These are phyloP conservation scores for Isabelozyma rhagii DNA, from an alignment of 805 yeast species.

Conservation along the genomic window DNA sequence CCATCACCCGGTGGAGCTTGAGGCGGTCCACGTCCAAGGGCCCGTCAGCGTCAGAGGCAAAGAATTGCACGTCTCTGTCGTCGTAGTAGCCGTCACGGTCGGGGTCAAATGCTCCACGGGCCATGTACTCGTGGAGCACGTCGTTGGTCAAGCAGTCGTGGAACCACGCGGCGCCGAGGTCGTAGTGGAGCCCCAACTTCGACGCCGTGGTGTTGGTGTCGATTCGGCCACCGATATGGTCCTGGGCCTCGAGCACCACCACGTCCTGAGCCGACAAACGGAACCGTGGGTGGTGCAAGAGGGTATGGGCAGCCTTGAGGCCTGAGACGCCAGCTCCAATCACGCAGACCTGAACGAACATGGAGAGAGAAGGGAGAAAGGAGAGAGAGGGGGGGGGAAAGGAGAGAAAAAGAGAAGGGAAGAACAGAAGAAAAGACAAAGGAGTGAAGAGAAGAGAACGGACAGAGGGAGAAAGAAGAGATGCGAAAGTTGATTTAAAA, in stretches of 20 bases:
- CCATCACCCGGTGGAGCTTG: constrained; percentile 34
- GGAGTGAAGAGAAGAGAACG: too few relatives aligned
- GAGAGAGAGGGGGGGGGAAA: neutral
- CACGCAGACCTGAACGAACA: constrained; percentile 43
- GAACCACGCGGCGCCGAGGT: constrained; percentile 91
- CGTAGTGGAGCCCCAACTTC: constrained; percentile 42
- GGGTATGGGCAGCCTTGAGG: constrained; percentile 56
- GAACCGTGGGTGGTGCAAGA: constrained; percentile 9
- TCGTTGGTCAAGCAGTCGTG: constrained; percentile 75
- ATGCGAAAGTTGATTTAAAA: too few relatives aligned
- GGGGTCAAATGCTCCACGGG: constrained; percentile 12
- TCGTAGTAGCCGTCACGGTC: constrained; percentile 42
- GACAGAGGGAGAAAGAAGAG: too few relatives aligned
- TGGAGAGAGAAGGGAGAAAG: neutral
- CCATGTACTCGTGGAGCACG: constrained; percentile 39
- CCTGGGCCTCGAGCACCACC: constrained; percentile 62
- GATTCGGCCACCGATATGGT: constrained; percentile 67
- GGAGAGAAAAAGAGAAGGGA: too few relatives aligned
- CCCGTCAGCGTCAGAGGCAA: constrained; percentile 27
- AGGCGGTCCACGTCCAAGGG: constrained; percentile 22
- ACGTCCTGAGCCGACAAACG: constrained; percentile 39
- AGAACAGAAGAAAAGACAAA: too few relatives aligned
- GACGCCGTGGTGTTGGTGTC: constrained; percentile 41
- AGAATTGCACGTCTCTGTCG: constrained; percentile 37
- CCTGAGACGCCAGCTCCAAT: constrained; percentile 85